Conservation (phyloP, 331 rosid species). For the Spiraea crenata region DNA sequence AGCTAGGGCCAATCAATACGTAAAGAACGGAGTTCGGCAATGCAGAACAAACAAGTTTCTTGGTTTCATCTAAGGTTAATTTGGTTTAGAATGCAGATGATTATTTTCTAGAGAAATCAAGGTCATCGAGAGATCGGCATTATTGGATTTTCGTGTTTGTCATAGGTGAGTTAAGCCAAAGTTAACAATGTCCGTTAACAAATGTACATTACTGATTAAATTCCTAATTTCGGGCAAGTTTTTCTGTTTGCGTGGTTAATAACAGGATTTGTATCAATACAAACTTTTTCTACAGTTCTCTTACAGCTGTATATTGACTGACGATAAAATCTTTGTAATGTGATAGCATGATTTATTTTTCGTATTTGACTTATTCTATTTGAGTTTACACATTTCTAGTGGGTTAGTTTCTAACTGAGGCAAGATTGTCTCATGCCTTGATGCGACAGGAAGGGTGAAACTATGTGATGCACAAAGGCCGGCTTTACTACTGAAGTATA, state of each 20-base stretch:
- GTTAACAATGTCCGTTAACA: neutral
- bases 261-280: neutral
- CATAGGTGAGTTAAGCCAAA: neutral
- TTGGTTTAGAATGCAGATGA: neutral
- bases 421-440: too few relatives aligned
- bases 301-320: too few relatives aligned
- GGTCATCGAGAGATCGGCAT: neutral
- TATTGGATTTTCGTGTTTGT: neutral
- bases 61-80: slow-evolving; percentile 4
- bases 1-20: neutral
- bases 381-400: too few relatives aligned
- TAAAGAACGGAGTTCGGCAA: neutral
- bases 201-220: neutral
- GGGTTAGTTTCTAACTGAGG: too few relatives aligned
- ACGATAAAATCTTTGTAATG: too few relatives aligned
- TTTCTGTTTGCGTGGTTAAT: neutral
- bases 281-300: too few relatives aligned
- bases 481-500: too few relatives aligned
- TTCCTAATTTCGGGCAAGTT: too few relatives aligned
- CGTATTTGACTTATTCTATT: neutral
- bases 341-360: too few relatives aligned
- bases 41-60: neutral
- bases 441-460: too few relatives aligned
- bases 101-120: neutral
- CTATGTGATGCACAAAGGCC: too few relatives aligned